These are phyloP conservation scores for Claviceps sp. DNA, from an alignment of 2,329 filamentous ascomycete species.

Conservation along the genomic window DNA sequence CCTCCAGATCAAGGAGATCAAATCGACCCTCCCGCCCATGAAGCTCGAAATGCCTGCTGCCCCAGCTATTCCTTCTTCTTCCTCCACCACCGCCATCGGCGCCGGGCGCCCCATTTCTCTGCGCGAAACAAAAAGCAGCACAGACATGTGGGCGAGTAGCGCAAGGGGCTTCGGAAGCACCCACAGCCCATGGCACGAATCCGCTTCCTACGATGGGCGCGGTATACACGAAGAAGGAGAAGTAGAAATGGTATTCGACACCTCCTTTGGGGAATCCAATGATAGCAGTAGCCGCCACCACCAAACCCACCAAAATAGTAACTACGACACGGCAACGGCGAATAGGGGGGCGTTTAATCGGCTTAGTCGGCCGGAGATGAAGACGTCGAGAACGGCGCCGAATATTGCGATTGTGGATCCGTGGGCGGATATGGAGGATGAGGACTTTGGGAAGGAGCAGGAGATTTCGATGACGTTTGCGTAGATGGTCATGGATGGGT, in stretches of 20 bases:
- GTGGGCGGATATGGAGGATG: constrained; percentile 57
- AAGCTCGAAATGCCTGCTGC: constrained; percentile 48
- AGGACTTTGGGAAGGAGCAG: constrained; percentile 57
- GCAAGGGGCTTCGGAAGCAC: background rate
- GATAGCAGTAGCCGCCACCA: background rate
- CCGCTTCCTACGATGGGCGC: constrained; percentile 13
- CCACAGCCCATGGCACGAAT: constrained; percentile 7
- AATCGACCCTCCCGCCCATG: constrained; percentile 82
- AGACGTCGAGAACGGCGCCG: constrained; percentile 35
- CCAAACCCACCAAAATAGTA: background rate
- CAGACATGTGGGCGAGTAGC: constrained; percentile 19
- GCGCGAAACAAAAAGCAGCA: constrained; percentile 33
- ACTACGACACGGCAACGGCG: constrained; percentile 12
- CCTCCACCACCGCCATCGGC: constrained; percentile 9
- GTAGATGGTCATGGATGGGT: constrained; percentile 20
- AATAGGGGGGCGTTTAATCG: constrained; percentile 14
- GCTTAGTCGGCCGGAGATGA: constrained; percentile 14
- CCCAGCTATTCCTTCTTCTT: constrained; percentile 8
- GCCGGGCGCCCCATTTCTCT: constrained; percentile 12
- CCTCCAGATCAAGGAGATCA: constrained; percentile 61
- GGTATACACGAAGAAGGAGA: constrained; percentile 29
- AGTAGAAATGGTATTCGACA: constrained; percentile 62
- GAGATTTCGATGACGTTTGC: constrained; percentile 77
- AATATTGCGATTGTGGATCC: constrained; percentile 42
- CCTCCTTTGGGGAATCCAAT: constrained; percentile 34